Percentiles rank a stretch among this genome's conserved stretches.
Evolutionary conservation across 257 asterid genomes (phyloP).

Genomic region (Cruciata laevipes): DNA sequence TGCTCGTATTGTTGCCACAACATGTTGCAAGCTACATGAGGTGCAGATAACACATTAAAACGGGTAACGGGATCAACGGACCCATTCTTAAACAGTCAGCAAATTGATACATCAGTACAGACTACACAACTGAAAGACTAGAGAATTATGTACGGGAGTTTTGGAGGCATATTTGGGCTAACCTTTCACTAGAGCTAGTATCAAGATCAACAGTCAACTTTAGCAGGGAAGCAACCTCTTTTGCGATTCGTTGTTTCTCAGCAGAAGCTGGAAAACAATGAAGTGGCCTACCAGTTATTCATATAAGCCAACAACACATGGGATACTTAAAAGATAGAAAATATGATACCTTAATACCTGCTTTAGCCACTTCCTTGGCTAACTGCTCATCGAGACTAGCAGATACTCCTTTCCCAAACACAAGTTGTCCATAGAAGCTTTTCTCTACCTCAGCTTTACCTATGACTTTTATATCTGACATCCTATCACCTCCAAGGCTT

Average conservation of each 20-base stretch:
- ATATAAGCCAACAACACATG: not conserved
- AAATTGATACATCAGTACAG: not conserved
- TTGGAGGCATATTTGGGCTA: slow-evolving; percentile 7
- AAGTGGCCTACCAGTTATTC: not conserved
- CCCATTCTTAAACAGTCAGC: not conserved
- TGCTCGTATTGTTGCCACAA: slow-evolving; percentile 75
- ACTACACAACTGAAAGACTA: not conserved
- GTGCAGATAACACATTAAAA: not conserved
- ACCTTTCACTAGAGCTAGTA: slow-evolving; percentile 76
- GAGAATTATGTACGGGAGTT: not conserved
- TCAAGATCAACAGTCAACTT: slow-evolving; percentile 75
- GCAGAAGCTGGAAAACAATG: slow-evolving; percentile 54
- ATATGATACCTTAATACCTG: slow-evolving; percentile 40
- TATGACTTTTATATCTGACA: slow-evolving; percentile 49
- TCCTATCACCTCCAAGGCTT: slow-evolving; percentile 68
- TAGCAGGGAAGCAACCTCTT: slow-evolving; percentile 87
- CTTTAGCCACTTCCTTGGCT: slow-evolving; percentile 77
- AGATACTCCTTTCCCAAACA: slow-evolving; percentile 66
- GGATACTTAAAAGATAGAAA: not conserved
- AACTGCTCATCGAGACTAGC: slow-evolving; percentile 75
- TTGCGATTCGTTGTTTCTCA: slow-evolving; percentile 76
- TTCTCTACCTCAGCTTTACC: slow-evolving; percentile 66
- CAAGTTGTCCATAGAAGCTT: slow-evolving; percentile 82
- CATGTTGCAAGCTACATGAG: slow-evolving; percentile 51
- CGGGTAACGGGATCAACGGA: not conserved